These are phyloP conservation scores for Lentinula novae-zelandiae DNA, from an alignment of 1,284 basidiomycete species.

Conservation along the genomic window DNA sequence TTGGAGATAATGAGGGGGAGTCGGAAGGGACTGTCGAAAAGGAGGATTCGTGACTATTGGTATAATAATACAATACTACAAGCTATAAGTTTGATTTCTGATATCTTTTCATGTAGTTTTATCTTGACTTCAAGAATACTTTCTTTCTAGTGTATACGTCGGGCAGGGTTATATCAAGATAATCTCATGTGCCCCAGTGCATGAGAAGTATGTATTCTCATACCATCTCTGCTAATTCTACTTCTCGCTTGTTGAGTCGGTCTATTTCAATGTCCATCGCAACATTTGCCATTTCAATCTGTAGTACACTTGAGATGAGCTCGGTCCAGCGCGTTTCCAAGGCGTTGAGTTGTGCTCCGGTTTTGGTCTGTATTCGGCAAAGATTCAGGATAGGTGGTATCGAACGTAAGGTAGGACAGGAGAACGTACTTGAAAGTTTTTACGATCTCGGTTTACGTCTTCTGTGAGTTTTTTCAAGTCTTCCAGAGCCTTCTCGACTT, in stretches of 20 bases:
- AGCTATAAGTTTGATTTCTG: too few species aligned
- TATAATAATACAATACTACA: conserved; percentile 21
- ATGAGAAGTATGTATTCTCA: neutral
- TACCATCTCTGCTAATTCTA: conserved; percentile 48
- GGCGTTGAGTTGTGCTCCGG: conserved; percentile 73
- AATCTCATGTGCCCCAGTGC: neutral
- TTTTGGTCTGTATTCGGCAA: conserved; percentile 47
- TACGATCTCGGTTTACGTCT: conserved; percentile 82
- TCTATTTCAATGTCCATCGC: conserved; percentile 75
- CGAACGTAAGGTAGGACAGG: neutral
- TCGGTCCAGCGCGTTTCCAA: conserved; percentile 88
- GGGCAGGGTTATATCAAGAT: too few species aligned
- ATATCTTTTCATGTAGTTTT: too few species aligned
- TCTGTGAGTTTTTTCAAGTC: conserved; percentile 71
- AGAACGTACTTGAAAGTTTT: conserved; percentile 71
- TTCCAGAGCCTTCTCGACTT: conserved; percentile 70
- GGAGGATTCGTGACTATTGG: conserved; percentile 30
- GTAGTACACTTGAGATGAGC: conserved; percentile 80
- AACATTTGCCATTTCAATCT: conserved; percentile 91
- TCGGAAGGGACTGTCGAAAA: conserved; percentile 22
- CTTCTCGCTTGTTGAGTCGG: conserved; percentile 51
- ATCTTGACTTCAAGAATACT: too few species aligned
- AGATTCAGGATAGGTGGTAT: neutral
- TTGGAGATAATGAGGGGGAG: conserved; percentile 15
- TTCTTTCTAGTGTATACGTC: too few species aligned